These are phyloP conservation scores for Neobulgaria alba DNA, from an alignment of 2,329 filamentous ascomycete genomes.

Conservation along the genomic window DNA sequence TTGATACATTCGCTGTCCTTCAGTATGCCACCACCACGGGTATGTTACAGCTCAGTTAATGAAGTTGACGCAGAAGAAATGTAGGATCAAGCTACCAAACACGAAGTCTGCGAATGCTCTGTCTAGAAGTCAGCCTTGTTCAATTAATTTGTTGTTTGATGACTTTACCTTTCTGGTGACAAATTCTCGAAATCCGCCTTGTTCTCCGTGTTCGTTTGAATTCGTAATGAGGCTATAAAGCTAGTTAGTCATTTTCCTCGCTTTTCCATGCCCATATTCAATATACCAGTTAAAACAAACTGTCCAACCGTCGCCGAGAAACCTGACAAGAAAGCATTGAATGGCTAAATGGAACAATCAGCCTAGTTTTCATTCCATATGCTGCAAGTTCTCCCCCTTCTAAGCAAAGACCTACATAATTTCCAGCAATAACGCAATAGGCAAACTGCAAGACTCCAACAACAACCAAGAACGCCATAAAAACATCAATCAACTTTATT, in stretches of 20 bases:
- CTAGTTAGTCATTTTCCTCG: slow-evolving; percentile 5
- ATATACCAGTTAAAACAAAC: slow-evolving; percentile 83
- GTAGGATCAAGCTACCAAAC: slow-evolving; percentile 87
- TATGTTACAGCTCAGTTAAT: slow-evolving; percentile 64
- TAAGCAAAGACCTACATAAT: slow-evolving; percentile 71
- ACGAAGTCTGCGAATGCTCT: slow-evolving; percentile 96
- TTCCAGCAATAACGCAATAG: slow-evolving; percentile 86
- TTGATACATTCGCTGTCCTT: slow-evolving; percentile 17
- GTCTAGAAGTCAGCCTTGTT: slow-evolving; percentile 14
- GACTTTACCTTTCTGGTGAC: slow-evolving; percentile 66
- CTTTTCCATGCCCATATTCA: background rate
- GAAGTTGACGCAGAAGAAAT: slow-evolving; percentile 99
- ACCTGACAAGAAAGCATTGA: slow-evolving; percentile 95
- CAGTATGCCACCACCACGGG: background rate
- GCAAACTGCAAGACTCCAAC: slow-evolving; percentile 87
- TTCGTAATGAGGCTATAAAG: slow-evolving; percentile 60
- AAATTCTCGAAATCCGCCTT: slow-evolving; percentile 67
- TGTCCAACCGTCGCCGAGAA: slow-evolving; percentile 94
- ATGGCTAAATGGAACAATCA: slow-evolving; percentile 55
- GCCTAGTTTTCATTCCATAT: slow-evolving; percentile 2
- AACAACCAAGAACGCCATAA: slow-evolving; percentile 77
- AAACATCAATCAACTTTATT: slow-evolving; percentile 83
- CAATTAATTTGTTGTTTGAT: background rate
- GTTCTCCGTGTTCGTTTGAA: slow-evolving; percentile 83
- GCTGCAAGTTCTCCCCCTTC: background rate